A percentile compares a stretch with the other conserved stretches of the same genome.
Evolutionary conservation across 345 rosid species (phyloP).

Genomic region (Brassica incana): DNA sequence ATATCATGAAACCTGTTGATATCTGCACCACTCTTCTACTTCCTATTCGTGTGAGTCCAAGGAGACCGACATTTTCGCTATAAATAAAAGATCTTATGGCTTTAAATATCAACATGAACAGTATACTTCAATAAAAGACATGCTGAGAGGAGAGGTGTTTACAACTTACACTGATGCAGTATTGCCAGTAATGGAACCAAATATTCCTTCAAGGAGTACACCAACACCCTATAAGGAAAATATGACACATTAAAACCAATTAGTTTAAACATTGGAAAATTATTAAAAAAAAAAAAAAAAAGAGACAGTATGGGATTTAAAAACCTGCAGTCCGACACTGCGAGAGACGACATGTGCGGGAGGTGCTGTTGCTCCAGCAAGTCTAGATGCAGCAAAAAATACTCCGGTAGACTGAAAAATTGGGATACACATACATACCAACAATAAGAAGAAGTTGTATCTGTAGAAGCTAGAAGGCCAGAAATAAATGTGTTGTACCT

Average conservation of each 20-base stretch:
- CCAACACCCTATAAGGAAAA: slow-evolving; percentile 67
- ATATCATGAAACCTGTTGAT: slow-evolving; percentile 94
- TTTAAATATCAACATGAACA: not conserved
- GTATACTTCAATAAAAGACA: not conserved
- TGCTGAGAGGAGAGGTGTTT: not conserved
- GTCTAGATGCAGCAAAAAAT: slow-evolving; percentile 79
- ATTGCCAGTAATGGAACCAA: slow-evolving; percentile 80
- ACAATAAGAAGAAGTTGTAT: slow-evolving; percentile 7
- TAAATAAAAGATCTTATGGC: slow-evolving; percentile 24
- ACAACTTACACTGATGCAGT: slow-evolving; percentile 90
- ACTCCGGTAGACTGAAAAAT: slow-evolving; percentile 77
- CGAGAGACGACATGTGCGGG: slow-evolving; percentile 85
- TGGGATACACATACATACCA: not conserved
- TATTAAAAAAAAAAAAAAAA: not conserved
- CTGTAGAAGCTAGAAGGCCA: not conserved
- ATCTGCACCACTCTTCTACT: slow-evolving; percentile 96
- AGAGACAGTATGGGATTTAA: not conserved
- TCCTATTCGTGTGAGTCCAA: slow-evolving; percentile 84
- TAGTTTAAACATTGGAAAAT: not conserved
- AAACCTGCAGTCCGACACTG: slow-evolving; percentile 91
- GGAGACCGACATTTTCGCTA: slow-evolving; percentile 98
- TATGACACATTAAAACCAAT: not conserved
- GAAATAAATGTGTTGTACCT: slow-evolving; percentile 48
- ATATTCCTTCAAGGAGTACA: slow-evolving; percentile 79
- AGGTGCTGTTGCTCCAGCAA: slow-evolving; percentile 95